These are phyloP conservation scores for Schwanniomyces polymorphus DNA, from an alignment of 805 yeast genomes.

Conservation along the genomic window DNA sequence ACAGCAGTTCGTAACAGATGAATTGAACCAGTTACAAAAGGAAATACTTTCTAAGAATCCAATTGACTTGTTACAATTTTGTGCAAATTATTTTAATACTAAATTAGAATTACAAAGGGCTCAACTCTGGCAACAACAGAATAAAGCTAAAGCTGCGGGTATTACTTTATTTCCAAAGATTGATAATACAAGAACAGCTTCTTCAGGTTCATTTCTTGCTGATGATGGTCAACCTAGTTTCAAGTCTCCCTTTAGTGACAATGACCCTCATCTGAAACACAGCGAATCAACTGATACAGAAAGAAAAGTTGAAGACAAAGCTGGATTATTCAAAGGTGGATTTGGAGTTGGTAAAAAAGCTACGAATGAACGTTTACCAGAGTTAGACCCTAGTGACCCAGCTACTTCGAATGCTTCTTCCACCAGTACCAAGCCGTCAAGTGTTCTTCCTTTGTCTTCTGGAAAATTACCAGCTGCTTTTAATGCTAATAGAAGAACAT, in stretches of 20 bases:
- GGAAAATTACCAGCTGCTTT: conserved; percentile 53
- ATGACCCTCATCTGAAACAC: conserved; percentile 59
- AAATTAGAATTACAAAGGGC: conserved; percentile 61
- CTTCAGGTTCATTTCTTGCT: conserved; percentile 23
- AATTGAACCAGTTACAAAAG: conserved; percentile 62
- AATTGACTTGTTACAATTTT: conserved; percentile 68
- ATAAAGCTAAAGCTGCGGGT: conserved; percentile 51
- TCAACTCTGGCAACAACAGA: conserved; percentile 50
- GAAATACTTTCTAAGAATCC: conserved; percentile 57
- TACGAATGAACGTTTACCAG: conserved; percentile 12
- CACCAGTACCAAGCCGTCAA: conserved; percentile 6
- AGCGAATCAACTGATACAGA: conserved; percentile 17
- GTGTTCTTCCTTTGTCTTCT: conserved; percentile 14
- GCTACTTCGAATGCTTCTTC: conserved; percentile 7
- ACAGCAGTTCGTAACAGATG: conserved; percentile 32
- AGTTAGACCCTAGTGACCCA: conserved; percentile 28
- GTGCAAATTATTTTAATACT: conserved; percentile 68
- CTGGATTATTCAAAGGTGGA: conserved; percentile 25
- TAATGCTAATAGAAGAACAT: conserved; percentile 81
- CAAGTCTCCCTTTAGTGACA: conserved; percentile 62
- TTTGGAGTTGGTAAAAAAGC: conserved; percentile 17
- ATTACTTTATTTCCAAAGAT: conserved; percentile 45
- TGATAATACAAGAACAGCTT: conserved; percentile 29
- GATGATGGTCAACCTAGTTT: conserved; percentile 46
- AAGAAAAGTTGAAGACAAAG: conserved; percentile 5